Base-by-base conservation (phyloP, 305 asterid genomes). In the Fraxinus ornus region DNA sequence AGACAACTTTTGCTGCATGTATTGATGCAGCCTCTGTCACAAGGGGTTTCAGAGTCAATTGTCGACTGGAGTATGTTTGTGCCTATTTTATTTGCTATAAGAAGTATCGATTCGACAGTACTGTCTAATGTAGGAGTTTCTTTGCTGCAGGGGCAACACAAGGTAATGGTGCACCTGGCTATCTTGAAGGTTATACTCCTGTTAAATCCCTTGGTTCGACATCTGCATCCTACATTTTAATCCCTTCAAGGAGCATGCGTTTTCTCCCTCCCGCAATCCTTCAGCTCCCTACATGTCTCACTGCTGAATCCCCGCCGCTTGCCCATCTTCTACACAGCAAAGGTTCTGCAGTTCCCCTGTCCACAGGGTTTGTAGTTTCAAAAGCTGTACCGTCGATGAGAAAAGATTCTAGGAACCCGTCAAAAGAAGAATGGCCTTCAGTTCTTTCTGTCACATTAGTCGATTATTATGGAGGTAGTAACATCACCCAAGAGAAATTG, bases 341-440 rank as follows among this genome's bases (percentile, higher is more conserved):
- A 89, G 99, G 99, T 39, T 93, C 98, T 8, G 99, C 98, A 5
- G 88, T 93, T 82, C 97, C 99, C 75, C 86, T 97, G 6, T 93
- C 97, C n/a, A 92, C 98, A 2, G 94, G 94, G 37, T 97, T 97
- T 71, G 97, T 89, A 35, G 98, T 97, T 62, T 97, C 99, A 26
- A 93, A 92, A 90, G 93, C 98, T 3, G 97, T 94, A 24, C 98
- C 99, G 78, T 91, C 98, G 15, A 90, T 93, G 97, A 91, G 97
- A 88, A 94, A 91, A 88, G 95, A 93, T 70, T 82, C 87, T 8
- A 79, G 91, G 79, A 87, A 84, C 86, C 82, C 57, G 41, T 87
- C 98, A 15, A 94, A 93, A 84, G 98, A 92, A 81, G 99, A 97
- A 87, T 93, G 99, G 99, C 99, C 99, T 79, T 94, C 99, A 0